Evolutionary conservation across 352 stramenopile species (phyloP), one percentile per base, ranked within the genome.

Genomic region (Peronospora belbahrii): DNA sequence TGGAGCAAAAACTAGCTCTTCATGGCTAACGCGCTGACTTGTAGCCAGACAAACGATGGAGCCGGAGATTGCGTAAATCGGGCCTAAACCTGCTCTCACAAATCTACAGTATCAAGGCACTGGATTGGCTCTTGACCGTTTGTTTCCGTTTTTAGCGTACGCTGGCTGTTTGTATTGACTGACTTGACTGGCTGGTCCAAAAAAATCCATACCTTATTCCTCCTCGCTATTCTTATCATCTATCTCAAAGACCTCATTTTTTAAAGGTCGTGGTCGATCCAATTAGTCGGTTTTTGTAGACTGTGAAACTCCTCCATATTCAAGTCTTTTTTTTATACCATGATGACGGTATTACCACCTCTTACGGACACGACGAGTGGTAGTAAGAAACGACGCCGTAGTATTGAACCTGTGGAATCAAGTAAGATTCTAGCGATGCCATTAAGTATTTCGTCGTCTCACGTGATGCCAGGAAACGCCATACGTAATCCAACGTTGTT

Each of bases 351-450:
- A 39, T 48, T 76, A 36, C 59, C 57, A 3, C 36, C 56, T 24
- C 47, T 54, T 13, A 54, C 65, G 19, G 43, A 58, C 15, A 59
- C 56, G 4, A 30, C 47, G 20, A 47, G 51, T 7, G 66, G 67
- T 47, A 65, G 56, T 23, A 83, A 83, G 60, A 87, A 87, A 57
- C 65, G 75, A 28, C 70, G 67, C 37, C 72, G 75, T 59, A 83
- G 72, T 33, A 75, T 83, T 52, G 75, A 87, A 45, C 67, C 72
- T 17, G 42, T 78, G 17, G 63, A 75, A 23, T 62, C 67, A 15
- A 56, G 58, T 55, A 80, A 81, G 65, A 69, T 84, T 40, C 56
- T 87, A 27, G 52, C 48, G 13, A 58, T 87, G 42, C 70, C 72
- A 32, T 52, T 72, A 27, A 49, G 42, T 20, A 51, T 79, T 56